phyloP scores from a whole-genome alignment of 1,139 yeast species.

The Pichia sp. region DNA sequence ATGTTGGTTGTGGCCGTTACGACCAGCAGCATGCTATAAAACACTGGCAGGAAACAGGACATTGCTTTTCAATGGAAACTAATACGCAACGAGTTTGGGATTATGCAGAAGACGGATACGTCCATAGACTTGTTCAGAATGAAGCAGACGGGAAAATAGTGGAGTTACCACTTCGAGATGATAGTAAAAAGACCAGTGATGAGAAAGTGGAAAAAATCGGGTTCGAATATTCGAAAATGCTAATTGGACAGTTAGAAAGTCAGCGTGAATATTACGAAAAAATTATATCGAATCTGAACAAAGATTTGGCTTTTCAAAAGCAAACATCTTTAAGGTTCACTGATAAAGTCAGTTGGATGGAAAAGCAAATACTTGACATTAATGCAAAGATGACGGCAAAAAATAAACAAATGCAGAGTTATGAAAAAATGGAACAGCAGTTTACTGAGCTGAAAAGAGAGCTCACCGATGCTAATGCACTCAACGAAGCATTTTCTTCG shows the following conservation, averaged over 20 bases:
- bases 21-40: constrained; percentile 82
- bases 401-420: constrained; percentile 1
- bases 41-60: constrained; percentile 74
- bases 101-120: constrained; percentile 87
- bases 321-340: constrained; percentile 20
- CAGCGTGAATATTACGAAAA: constrained; percentile 82
- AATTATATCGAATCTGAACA: constrained; percentile 24
- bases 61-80: constrained; percentile 90
- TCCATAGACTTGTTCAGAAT: constrained; percentile 79
- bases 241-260: constrained; percentile 80
- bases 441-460: constrained; percentile 29
- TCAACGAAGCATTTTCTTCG: constrained; percentile 53
- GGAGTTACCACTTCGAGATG: constrained; percentile 45
- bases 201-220: constrained; percentile 45
- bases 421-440: constrained; percentile 30
- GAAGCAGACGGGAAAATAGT: constrained; percentile 83
- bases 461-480: constrained; percentile 44
- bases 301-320: constrained; percentile 19
- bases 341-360: constrained; percentile 28
- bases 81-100: constrained; percentile 91
- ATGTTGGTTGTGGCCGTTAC: constrained; percentile 86
- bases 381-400: constrained; percentile 15
- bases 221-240: constrained; percentile 72
- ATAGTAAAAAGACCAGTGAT: constrained; percentile 29
- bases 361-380: constrained; percentile 17